phyloP scores from a whole-genome alignment of 306 rosid species.

The Casuarina glauca region DNA sequence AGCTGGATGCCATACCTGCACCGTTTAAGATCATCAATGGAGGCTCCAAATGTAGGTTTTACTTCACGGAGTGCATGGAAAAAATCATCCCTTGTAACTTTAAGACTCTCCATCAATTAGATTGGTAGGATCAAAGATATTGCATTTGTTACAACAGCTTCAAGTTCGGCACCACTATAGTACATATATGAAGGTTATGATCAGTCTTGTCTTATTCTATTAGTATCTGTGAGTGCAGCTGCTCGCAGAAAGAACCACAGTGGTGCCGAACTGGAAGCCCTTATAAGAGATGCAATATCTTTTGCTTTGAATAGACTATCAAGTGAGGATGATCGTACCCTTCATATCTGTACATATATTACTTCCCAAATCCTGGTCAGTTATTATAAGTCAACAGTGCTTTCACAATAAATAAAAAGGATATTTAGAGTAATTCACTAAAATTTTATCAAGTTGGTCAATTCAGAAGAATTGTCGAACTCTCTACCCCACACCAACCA shows the following conservation, averaged over 20 bases:
- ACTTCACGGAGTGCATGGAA: constrained; percentile 82
- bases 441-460: not conserved
- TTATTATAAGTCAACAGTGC: not conserved
- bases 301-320: constrained; percentile 7
- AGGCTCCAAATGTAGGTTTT: constrained; percentile 92
- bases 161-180: constrained; percentile 99
- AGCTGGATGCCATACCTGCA: constrained; percentile 66
- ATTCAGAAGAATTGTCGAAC: not conserved
- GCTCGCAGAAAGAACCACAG: constrained; percentile 36
- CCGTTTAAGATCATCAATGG: constrained; percentile 93
- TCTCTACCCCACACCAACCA: too few relatives aligned
- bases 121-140: constrained; percentile 95
- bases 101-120: constrained; percentile 93
- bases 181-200: too few relatives aligned
- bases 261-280: too few relatives aligned
- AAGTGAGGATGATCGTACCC: too few relatives aligned
- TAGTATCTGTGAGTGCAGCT: constrained; percentile 98
- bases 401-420: not conserved
- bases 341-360: constrained; percentile 17
- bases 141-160: constrained; percentile 99
- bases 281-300: too few relatives aligned
- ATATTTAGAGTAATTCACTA: too few relatives aligned
- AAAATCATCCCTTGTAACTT: constrained; percentile 94
- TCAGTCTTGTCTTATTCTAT: too few relatives aligned
- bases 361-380: constrained; percentile 1